Evolutionary conservation across 2,329 filamentous ascomycete genomes (phyloP).

Genomic region (Leptographium radiaticola): DNA sequence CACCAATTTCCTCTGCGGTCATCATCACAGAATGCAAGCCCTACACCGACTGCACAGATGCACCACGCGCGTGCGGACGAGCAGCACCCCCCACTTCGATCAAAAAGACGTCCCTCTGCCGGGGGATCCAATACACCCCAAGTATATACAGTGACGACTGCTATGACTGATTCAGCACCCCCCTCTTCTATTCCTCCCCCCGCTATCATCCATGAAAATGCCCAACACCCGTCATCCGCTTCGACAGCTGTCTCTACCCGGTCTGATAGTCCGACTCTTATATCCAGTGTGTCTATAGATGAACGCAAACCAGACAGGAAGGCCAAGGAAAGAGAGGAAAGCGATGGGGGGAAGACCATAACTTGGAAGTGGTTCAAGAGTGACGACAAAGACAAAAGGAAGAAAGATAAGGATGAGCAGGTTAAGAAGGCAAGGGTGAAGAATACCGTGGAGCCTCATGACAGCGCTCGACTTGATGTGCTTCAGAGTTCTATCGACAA

Average conservation of each 20-base stretch:
- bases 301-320: slow-evolving; percentile 66
- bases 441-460: slow-evolving; percentile 41
- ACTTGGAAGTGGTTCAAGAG: slow-evolving; percentile 76
- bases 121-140: slow-evolving; percentile 4
- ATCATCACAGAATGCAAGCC: slow-evolving; percentile 34
- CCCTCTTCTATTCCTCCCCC: slow-evolving; percentile 2
- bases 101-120: slow-evolving; percentile 16
- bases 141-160: background rate
- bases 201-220: slow-evolving; percentile 39
- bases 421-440: slow-evolving; percentile 49
- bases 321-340: slow-evolving; percentile 54
- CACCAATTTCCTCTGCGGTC: slow-evolving; percentile 38
- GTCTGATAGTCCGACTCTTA: slow-evolving; percentile 68
- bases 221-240: slow-evolving; percentile 52
- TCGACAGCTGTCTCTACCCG: slow-evolving; percentile 53
- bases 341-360: slow-evolving; percentile 58
- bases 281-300: slow-evolving; percentile 56
- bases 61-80: background rate
- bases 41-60: slow-evolving; percentile 14
- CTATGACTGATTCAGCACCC: background rate
- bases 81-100: slow-evolving; percentile 18
- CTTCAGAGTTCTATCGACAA: slow-evolving; percentile 78
- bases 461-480: slow-evolving; percentile 73
- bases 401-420: slow-evolving; percentile 45
- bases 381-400: slow-evolving; percentile 63